Base-by-base conservation (phyloP, 768 basidiomycete genomes). In the Rhodotorula taiwanensis region DNA sequence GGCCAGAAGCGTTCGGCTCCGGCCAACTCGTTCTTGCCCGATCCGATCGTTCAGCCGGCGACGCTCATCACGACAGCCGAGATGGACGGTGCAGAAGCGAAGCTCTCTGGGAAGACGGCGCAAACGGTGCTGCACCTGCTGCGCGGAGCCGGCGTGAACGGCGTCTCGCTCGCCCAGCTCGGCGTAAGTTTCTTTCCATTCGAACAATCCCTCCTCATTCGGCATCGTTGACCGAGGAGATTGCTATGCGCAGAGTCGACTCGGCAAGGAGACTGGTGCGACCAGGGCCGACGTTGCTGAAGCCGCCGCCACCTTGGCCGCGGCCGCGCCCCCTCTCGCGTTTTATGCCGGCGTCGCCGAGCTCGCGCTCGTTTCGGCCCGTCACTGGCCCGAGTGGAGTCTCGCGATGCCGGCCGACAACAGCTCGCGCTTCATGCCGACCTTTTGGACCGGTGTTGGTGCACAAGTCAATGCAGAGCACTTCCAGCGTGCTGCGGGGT, bases 321-420 rank as follows among this genome's bases (percentile, higher is more conserved):
- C 34, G 18, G 7, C 27, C 23, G 21, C n/a, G 10, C 34, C 49
- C 5, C 52, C 56, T n/a, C 61, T 62, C 36, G 47, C 55, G 6
- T 53, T 63, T 51, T 45, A 57, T 28, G 63, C 57, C n/a, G 63
- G 63, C 31, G 20, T 23, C 28, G 2, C 15, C 5, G 2, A 20
- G 23, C 52, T 52, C 31, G 2, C n/a, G 3, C 57, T 64, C 58
- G 53, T 68, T 33, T 48, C 59, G 20, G 44, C 47, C n/a, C 21
- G 9, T 2, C 30, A 34, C 55, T 10, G 55, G 39, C 23, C 55
- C 16, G 6, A 30, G 11, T 58, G 62, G 58, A n/a, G 48, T 5
- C 36, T 64, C 36, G 20, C 39, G 36, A 36, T 67, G n/a, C 47
- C 41, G n/a, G 20, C 1, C 18, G 10, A 13, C 31, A 39, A 52